Base-by-base conservation (phyloP, 306 rosid genomes). In the Gastrolobium bilobum region DNA sequence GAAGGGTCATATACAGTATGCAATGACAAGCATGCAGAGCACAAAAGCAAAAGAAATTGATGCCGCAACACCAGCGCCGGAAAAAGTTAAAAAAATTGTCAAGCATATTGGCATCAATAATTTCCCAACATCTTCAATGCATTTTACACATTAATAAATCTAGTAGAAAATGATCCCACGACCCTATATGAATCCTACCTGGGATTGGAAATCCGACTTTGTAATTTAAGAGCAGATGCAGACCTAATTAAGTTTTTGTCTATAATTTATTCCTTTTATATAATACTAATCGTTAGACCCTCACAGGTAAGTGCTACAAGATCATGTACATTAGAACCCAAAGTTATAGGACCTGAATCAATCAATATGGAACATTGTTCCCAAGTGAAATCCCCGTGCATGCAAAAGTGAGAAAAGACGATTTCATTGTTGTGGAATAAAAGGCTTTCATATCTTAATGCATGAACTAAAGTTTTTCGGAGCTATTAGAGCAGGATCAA, bases 61-160 rank as follows among this genome's bases (percentile, higher is more conserved):
- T 63, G 78, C 89, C 54, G 68, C 75, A 78, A 79, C 86, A 85
- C 82, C 86, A 78, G 52, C 80, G 82, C 89, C 79, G 89, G 73
- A 86, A 69, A 38, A 61, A 31, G 63, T 31, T 5, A 69, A 68
- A 58, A 46, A 59, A 82, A 54, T 6, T 68, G 79, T 79, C 67
- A 82, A 47, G 11, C n/a, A 74, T 39, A 53, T 61, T 46, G 9
- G 26, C 82, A 78, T 43, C 72, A 15, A 35, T 6, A 15, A 38
- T 5, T 10, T 64, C 10, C 65, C 54, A 69, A 31, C 33, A 59
- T 14, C 13, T 56, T 50, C 43, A 39, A 38, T 46, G 30, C 43
- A 53, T 20, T 81, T 44, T 14, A 56, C 10, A 75, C 8, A 31
- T 57, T 6, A 9, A 13, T 20, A 40, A 38, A 56, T 51, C 3